phyloP scores from a whole-genome alignment of 2,329 filamentous ascomycete species.

The Pseudogymnoascus sp. region DNA sequence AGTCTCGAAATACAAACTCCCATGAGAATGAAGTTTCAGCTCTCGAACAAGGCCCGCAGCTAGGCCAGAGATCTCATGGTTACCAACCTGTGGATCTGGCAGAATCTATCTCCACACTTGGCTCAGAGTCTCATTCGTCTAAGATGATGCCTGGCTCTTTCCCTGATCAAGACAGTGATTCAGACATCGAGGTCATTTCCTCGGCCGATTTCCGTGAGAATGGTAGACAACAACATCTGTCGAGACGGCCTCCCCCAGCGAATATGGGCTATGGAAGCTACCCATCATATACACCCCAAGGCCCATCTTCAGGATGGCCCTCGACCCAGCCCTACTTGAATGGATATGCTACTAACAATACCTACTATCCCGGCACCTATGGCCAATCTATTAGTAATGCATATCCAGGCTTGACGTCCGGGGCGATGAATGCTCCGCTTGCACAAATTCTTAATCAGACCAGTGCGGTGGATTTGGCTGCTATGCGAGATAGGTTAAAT shows the following conservation, averaged over 20 bases:
- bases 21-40: background rate
- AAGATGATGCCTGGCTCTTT: slow-evolving; percentile 6
- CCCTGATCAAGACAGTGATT: slow-evolving; percentile 17
- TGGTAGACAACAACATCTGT: slow-evolving; percentile 13
- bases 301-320: background rate
- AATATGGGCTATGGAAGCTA: slow-evolving; percentile 1
- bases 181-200: slow-evolving; percentile 26
- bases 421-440: slow-evolving; percentile 5
- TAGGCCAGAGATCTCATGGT: background rate
- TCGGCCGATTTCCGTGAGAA: slow-evolving; percentile 23
- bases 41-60: background rate
- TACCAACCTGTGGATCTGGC: background rate
- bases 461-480: background rate
- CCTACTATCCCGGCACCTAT: background rate
- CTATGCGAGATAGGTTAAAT: slow-evolving; percentile 1
- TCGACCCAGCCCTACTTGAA: background rate
- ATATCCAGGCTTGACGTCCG: background rate
- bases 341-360: background rate
- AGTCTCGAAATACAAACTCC: background rate
- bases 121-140: background rate
- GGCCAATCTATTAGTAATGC: background rate
- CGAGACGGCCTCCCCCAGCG: background rate
- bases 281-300: background rate
- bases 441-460: slow-evolving; percentile 8
- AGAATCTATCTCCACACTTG: background rate